These are phyloP conservation scores for Candida sphagnicola DNA, from an alignment of 805 yeast genomes.

Conservation along the genomic window DNA sequence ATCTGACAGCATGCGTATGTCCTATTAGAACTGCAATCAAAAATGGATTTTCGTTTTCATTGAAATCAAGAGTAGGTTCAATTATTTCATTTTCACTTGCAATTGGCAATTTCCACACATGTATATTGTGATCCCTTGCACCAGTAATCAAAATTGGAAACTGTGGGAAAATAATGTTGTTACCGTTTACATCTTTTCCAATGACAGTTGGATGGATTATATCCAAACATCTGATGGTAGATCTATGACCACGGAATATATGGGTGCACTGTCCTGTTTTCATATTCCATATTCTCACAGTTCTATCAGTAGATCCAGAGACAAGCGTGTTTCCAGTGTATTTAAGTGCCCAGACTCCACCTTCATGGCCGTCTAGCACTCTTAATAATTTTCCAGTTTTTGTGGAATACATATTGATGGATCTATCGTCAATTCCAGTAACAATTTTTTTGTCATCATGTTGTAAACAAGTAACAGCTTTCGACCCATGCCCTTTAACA, in stretches of 20 bases:
- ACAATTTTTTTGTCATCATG: constrained; percentile 87
- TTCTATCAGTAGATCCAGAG: constrained; percentile 91
- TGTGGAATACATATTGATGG: constrained; percentile 78
- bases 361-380: constrained; percentile 82
- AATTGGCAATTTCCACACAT: constrained; percentile 55
- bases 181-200: constrained; percentile 59
- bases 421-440: constrained; percentile 87
- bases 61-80: constrained; percentile 24
- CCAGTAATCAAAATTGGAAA: constrained; percentile 60
- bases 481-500: constrained; percentile 59
- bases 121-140: constrained; percentile 42
- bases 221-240: constrained; percentile 90
- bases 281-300: constrained; percentile 92
- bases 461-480: constrained; percentile 92
- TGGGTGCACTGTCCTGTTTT: constrained; percentile 84
- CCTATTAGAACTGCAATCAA: constrained; percentile 65
- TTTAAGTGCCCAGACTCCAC: constrained; percentile 98
- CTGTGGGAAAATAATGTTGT: constrained; percentile 53
- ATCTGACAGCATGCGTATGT: constrained; percentile 54
- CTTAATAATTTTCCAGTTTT: constrained; percentile 60
- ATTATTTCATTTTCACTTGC: constrained; percentile 29
- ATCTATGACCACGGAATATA: constrained; percentile 85
- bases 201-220: constrained; percentile 65
- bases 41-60: constrained; percentile 52
- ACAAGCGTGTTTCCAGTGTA: constrained; percentile 80